Evolutionary conservation across 2,329 filamentous ascomycete genomes (phyloP).

Genomic region (Phialemoniopsis sp.): DNA sequence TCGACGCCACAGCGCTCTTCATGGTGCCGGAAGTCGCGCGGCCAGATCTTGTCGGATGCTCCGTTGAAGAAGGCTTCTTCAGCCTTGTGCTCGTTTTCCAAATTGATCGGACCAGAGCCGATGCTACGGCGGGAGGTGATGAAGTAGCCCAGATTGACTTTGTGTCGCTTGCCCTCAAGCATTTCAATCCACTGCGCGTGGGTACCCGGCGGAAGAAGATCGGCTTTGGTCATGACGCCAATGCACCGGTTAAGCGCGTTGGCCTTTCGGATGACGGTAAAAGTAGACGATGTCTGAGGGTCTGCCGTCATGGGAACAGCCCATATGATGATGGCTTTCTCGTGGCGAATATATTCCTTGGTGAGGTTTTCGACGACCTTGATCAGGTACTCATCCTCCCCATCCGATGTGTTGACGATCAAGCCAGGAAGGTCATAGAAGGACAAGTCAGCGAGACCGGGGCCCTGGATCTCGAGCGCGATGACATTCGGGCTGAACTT

Average conservation of each 20-base stretch:
- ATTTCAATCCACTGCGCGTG: conserved; percentile 58
- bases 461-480: conserved; percentile 69
- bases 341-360: conserved; percentile 62
- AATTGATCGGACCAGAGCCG: conserved; percentile 15
- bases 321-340: conserved; percentile 72
- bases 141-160: conserved; percentile 72
- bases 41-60: conserved; percentile 37
- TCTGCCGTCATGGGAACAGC: conserved; percentile 76
- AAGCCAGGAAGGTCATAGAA: conserved; percentile 86
- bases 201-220: conserved; percentile 55
- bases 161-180: conserved; percentile 56
- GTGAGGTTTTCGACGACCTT: conserved; percentile 69
- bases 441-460: conserved; percentile 66
- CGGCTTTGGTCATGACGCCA: conserved; percentile 83
- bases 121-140: conserved; percentile 64
- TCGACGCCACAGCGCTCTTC: conserved; percentile 45
- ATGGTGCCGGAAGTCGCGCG: conserved; percentile 40
- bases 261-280: conserved; percentile 56
- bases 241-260: conserved; percentile 57
- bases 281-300: conserved; percentile 69
- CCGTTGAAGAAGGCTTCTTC: conserved; percentile 49
- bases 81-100: conserved; percentile 47
- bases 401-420: conserved; percentile 64
- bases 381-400: conserved; percentile 64
- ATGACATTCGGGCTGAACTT: conserved; percentile 83